Evolutionary conservation across 495 filamentous ascomycete species (phyloP).

Genomic region (Aspergillus asperescens): DNA sequence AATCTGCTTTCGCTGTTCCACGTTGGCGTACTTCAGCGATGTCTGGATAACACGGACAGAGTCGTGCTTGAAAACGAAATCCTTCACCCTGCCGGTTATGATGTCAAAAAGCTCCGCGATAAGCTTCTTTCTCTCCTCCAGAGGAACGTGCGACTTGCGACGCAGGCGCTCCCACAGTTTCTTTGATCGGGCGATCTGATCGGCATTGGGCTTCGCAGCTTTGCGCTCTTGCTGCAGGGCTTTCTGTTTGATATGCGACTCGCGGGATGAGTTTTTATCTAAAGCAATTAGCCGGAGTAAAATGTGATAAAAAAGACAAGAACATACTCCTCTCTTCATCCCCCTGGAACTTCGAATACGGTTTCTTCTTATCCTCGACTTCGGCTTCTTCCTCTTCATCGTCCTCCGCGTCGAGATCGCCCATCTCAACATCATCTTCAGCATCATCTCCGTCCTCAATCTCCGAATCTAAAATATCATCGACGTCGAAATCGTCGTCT

Average conservation of each 20-base stretch:
- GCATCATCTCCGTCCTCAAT: constrained; percentile 33
- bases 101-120: constrained; percentile 86
- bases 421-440: constrained; percentile 35
- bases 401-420: constrained; percentile 26
- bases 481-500: constrained; percentile 42
- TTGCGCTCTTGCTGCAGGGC: constrained; percentile 82
- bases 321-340: constrained; percentile 30
- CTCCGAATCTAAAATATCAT: constrained; percentile 39
- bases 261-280: constrained; percentile 53
- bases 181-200: constrained; percentile 82
- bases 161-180: constrained; percentile 94
- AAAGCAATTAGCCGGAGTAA: constrained; percentile 10
- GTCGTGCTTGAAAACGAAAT: constrained; percentile 98
- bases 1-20: constrained; percentile 77
- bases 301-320: not conserved
- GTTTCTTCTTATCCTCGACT: constrained; percentile 7
- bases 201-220: constrained; percentile 84
- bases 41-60: constrained; percentile 92
- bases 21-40: constrained; percentile 88
- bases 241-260: constrained; percentile 90
- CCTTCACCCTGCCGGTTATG: constrained; percentile 81
- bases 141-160: constrained; percentile 82
- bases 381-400: constrained; percentile 25
- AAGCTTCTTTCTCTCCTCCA: constrained; percentile 77
- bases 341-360: constrained; percentile 10